These are phyloP conservation scores for Pseudisothecium myosuroides DNA, from an alignment of 225 moss, liverwort and hornwort genomes.

Conservation along the genomic window DNA sequence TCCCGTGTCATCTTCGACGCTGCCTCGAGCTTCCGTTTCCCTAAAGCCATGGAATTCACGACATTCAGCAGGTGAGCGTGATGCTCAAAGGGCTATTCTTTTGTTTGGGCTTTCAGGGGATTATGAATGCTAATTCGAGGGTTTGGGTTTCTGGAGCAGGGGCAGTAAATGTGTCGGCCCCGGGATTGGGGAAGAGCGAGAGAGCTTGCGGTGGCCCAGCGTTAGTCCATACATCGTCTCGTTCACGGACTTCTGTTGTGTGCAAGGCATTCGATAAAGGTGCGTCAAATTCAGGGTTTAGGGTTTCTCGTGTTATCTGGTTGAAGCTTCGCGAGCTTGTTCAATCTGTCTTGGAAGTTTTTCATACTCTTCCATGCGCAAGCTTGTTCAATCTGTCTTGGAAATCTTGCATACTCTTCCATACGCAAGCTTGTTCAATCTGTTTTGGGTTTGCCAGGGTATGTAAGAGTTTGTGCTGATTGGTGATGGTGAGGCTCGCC, in stretches of 20 bases:
- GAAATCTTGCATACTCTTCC: neutral
- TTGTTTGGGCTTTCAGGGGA: neutral
- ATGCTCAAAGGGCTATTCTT: neutral
- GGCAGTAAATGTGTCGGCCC: neutral
- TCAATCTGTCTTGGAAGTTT: no score
- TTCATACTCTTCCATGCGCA: neutral
- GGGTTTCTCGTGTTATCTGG: neutral
- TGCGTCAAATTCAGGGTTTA: conserved; percentile 1
- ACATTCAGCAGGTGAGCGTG: conserved; percentile 1
- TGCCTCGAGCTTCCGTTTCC: neutral
- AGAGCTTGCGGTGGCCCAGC: neutral
- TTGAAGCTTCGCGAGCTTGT: neutral
- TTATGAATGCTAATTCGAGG: neutral
- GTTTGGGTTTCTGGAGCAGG: conserved; percentile 1
- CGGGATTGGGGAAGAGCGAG: neutral
- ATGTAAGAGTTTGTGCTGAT: neutral
- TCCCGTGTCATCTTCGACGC: neutral
- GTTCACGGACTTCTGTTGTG: conserved; percentile 5
- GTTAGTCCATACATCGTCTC: neutral
- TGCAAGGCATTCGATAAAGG: conserved; percentile 35
- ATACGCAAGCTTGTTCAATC: neutral
- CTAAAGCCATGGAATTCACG: neutral
- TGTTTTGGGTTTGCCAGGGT: neutral
- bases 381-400: neutral
- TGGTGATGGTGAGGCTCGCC: neutral